Evolutionary conservation across 1,139 yeast genomes (phyloP), one percentile per base, ranked within the genome.

Genomic region (Kluyveromyces sp.): DNA sequence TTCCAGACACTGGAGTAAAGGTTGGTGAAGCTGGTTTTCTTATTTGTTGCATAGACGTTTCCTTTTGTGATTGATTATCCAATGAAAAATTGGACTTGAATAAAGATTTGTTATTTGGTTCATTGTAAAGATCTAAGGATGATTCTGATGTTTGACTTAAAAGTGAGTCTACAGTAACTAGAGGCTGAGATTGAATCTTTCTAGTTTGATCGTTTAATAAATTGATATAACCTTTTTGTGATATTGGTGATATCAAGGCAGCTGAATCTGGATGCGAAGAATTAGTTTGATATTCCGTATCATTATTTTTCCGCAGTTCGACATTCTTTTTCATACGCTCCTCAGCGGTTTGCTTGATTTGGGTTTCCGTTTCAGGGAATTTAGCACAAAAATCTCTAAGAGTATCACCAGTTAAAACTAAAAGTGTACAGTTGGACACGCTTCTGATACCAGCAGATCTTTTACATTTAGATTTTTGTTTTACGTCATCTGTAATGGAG

Each of bases 371-470:
- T 34, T 69, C 66, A 0, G 89, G 87, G 55, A 78, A 81, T 49
- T 77, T 69, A 7, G 66, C 60, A 57, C 86, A 79, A 35, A 83
- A 64, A 7, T 66, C 65, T 50, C 76, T 74, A 44, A 83, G 61
- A 26, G 74, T 73, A 33, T 73, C 71, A 15, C 79, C 77, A 39
- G 78, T 73, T 8, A 83, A 74, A 4, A 80, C 79, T 45, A 83
- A 67, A 38, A 83, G 71, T 47, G 81, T 85, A 26, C 79, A 77
- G 27, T 74, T 71, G 2, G 81, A 69, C 7, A 81, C 75, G 0
- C 87, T 72, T 46, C 89, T 68, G 33, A 83, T 77, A 45, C 78
- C 76, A 0, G 89, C 89, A 38, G 81, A 74, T 51, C 90, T 65
- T 25, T 29, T 41, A 25, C 43, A 39, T 28, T 39, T 44, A 15